These are phyloP conservation scores for Pyrenochaeta sp. DNA, from an alignment of 2,329 filamentous ascomycete species.

Conservation along the genomic window DNA sequence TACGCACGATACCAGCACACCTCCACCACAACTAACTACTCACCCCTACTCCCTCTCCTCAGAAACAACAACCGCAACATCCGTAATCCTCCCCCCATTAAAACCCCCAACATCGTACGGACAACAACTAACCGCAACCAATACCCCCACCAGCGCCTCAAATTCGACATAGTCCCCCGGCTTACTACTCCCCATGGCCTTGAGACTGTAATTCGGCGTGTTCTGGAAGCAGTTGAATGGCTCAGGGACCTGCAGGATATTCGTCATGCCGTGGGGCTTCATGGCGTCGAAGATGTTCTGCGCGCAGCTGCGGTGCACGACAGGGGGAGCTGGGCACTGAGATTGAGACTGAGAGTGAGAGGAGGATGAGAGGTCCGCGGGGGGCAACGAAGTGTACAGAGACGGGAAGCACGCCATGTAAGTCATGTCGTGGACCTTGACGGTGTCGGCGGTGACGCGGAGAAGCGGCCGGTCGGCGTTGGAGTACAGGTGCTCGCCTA, in stretches of 20 bases:
- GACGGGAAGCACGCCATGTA: constrained; percentile 52
- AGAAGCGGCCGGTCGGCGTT: constrained; percentile 48
- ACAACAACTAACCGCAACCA: constrained; percentile 49
- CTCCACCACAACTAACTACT: background rate
- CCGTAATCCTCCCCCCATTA: constrained; percentile 49
- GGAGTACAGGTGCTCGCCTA: constrained; percentile 49
- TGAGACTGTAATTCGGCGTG: constrained; percentile 49
- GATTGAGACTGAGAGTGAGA: no score
- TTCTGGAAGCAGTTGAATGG: constrained; percentile 54
- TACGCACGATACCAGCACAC: constrained; percentile 20
- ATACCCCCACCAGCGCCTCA: constrained; percentile 43
- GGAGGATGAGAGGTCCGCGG: no score
- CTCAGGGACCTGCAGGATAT: constrained; percentile 44
- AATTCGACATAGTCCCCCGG: constrained; percentile 51
- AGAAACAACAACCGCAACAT: constrained; percentile 43
- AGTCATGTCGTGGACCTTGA: constrained; percentile 52
- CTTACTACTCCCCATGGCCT: constrained; percentile 46
- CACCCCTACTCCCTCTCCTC: constrained; percentile 1
- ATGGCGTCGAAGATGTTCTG: constrained; percentile 50
- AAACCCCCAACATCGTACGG: constrained; percentile 49
- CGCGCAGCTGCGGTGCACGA: constrained; percentile 48
- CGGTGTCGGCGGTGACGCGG: constrained; percentile 46
- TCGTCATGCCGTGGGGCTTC: constrained; percentile 43
- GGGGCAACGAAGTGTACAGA: no score
- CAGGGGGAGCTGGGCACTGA: no score